A percentile compares a stretch with the other conserved stretches of the same genome.
These are phyloP conservation scores for Gorgonomyces haynaldii DNA, from an alignment of 192 early-diverging fungal species.

Conservation along the genomic window DNA sequence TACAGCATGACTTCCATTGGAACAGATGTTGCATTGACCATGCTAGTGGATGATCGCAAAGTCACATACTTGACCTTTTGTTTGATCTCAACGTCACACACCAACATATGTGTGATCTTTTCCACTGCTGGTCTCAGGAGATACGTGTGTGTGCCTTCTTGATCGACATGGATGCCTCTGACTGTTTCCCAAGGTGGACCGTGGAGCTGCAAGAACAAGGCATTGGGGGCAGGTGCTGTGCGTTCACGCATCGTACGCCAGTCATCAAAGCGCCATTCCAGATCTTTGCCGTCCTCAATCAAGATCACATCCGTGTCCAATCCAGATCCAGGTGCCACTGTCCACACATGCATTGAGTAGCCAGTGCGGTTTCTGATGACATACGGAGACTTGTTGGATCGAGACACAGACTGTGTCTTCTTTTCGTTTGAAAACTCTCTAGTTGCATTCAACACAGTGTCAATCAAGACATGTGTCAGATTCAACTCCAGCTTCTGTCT, in stretches of 20 bases:
- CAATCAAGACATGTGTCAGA: constrained; percentile 62
- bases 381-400: constrained; percentile 58
- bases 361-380: constrained; percentile 84
- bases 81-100: constrained; percentile 75
- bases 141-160: constrained; percentile 73
- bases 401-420: background rate
- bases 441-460: constrained; percentile 20
- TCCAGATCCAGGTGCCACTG: constrained; percentile 25
- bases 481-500: constrained; percentile 72
- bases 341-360: constrained; percentile 82
- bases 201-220: constrained; percentile 72
- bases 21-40: constrained; percentile 72
- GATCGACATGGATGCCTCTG: constrained; percentile 78
- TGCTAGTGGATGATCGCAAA: constrained; percentile 69
- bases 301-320: constrained; percentile 57
- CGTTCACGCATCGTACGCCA: constrained; percentile 82
- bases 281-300: constrained; percentile 57
- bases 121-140: constrained; percentile 70
- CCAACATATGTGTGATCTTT: constrained; percentile 66
- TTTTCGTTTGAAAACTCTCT: constrained; percentile 6
- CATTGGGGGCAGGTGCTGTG: constrained; percentile 50
- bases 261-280: constrained; percentile 94
- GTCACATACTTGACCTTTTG: constrained; percentile 88
- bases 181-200: constrained; percentile 86
- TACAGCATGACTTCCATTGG: constrained; percentile 70